Base-by-base conservation (phyloP, 2,329 filamentous ascomycete species). In the Clonostachys sp. region DNA sequence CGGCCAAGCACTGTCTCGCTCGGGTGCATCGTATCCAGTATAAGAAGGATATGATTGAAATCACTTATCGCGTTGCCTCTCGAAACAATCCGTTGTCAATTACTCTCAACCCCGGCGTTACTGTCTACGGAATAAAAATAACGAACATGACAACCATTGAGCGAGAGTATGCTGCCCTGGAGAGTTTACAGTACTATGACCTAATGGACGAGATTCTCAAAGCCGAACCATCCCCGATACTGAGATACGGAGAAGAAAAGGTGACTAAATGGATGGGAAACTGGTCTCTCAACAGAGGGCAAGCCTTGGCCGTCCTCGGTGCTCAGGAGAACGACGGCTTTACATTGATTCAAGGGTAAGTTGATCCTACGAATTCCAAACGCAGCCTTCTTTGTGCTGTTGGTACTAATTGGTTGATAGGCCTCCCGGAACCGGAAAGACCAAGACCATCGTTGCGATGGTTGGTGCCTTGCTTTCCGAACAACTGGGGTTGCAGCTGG, bases 251-350 rank as follows among this genome's bases (percentile, higher is more conserved):
- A 40, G 84, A 92, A 5, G 81, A 87, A 52, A 84, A 84, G 50
- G 72, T 96, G 7, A 72, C 80, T 7, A 77, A 80, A 8, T 77
- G 89, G 35, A 84, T 87, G 65, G 72, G 79, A 20, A 91, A 86
- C 49, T 97, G 96, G 68, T 79, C 81, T 18, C 80, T 99, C 48
- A 99, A 99, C 62, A 75, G 76, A 40, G 94, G 91, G 6, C 94
- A 99, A 62, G 90, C 92, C 5, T 88, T 89, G 64, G 94, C 94
- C 8, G 89, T 99, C 51, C 81, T 94, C 53, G 95, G 92, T 46
- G 92, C 91, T 12, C 81, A 91, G 48, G 91, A 95, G 59, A 99
- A 99, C 56, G 94, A 97, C 66, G 95, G 90, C 0, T 99, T 99
- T 61, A 97, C 94, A 4, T 74, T 99, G 51, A 91, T 99, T 56